A percentile compares a stretch with the other conserved stretches of the same genome.
These are phyloP conservation scores for Stephania yunnanensis DNA, from an alignment of 164 flowering plant species.

Conservation along the genomic window DNA sequence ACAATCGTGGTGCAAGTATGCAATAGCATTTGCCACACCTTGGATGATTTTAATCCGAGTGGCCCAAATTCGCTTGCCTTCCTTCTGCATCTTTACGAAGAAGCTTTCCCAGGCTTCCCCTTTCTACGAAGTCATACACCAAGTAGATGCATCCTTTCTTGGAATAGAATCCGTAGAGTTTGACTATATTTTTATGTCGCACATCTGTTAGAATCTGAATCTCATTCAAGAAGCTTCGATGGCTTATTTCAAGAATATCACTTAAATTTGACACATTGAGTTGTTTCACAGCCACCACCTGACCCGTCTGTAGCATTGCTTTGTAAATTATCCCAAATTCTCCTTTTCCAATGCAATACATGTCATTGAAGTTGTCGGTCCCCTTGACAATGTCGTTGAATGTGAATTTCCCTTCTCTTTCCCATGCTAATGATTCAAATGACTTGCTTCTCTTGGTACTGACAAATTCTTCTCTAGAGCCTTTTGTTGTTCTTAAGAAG, in stretches of 20 bases:
- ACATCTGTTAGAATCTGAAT: slow-evolving; percentile 43
- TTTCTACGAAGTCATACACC: slow-evolving; percentile 55
- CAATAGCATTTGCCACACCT: slow-evolving; percentile 61
- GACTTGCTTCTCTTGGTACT: background rate
- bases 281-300: slow-evolving; percentile 49
- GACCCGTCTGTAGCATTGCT: slow-evolving; percentile 39
- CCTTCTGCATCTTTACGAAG: slow-evolving; percentile 26
- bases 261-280: slow-evolving; percentile 31
- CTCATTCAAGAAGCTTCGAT: slow-evolving; percentile 50
- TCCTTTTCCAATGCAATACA: slow-evolving; percentile 53
- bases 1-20: slow-evolving; percentile 73
- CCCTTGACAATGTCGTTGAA: slow-evolving; percentile 43
- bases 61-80: slow-evolving; percentile 37
- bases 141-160: slow-evolving; percentile 30
- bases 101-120: slow-evolving; percentile 45
- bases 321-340: slow-evolving; percentile 57
- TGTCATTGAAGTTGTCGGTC: slow-evolving; percentile 43
- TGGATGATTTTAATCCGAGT: slow-evolving; percentile 41
- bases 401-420: slow-evolving; percentile 39
- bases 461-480: slow-evolving; percentile 17
- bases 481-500: slow-evolving; percentile 8
- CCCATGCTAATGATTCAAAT: slow-evolving; percentile 38
- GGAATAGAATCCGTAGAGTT: slow-evolving; percentile 54
- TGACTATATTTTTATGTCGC: slow-evolving; percentile 61
- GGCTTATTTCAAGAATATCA: slow-evolving; percentile 23